phyloP scores from a whole-genome alignment of 805 yeast species.

The Cephaloascus fragrans region DNA sequence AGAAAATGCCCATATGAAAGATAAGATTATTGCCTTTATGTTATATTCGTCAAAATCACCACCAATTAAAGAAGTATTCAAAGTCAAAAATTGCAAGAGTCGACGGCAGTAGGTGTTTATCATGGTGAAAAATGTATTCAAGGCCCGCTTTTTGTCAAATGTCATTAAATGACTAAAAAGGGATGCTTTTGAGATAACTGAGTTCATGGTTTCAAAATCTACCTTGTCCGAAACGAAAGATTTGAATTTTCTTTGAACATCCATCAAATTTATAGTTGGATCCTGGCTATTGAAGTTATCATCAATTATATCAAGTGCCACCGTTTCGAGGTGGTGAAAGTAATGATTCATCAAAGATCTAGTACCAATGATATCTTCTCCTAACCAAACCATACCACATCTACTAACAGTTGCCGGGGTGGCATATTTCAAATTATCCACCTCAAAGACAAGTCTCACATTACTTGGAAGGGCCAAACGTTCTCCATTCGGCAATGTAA shows the following conservation, averaged over 20 bases:
- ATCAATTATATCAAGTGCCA: neutral
- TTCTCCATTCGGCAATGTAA: constrained; percentile 89
- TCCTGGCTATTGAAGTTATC: neutral
- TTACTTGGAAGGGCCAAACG: constrained; percentile 58
- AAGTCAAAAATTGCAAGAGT: constrained; percentile 9
- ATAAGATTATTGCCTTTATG: constrained; percentile 20
- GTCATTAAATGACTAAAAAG: constrained; percentile 43
- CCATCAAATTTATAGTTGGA: neutral
- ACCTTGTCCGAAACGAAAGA: constrained; percentile 1
- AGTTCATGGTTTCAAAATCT: constrained; percentile 5
- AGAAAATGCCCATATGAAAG: constrained; percentile 53
- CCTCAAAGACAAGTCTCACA: constrained; percentile 67
- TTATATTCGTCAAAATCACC: constrained; percentile 19
- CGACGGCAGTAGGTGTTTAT: constrained; percentile 23
- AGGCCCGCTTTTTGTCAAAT: constrained; percentile 22
- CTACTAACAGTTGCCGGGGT: constrained; percentile 91
- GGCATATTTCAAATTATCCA: constrained; percentile 51
- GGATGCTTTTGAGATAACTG: constrained; percentile 14
- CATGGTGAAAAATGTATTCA: constrained; percentile 29
- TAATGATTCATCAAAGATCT: neutral
- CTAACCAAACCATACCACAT: constrained; percentile 82
- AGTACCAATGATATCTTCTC: constrained; percentile 9
- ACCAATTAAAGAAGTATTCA: constrained; percentile 10
- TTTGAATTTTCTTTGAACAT: constrained; percentile 8
- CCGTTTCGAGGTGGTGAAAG: constrained; percentile 3